Conservation (phyloP, 2,329 filamentous ascomycete genomes). For the Pseudocercospora musae region DNA sequence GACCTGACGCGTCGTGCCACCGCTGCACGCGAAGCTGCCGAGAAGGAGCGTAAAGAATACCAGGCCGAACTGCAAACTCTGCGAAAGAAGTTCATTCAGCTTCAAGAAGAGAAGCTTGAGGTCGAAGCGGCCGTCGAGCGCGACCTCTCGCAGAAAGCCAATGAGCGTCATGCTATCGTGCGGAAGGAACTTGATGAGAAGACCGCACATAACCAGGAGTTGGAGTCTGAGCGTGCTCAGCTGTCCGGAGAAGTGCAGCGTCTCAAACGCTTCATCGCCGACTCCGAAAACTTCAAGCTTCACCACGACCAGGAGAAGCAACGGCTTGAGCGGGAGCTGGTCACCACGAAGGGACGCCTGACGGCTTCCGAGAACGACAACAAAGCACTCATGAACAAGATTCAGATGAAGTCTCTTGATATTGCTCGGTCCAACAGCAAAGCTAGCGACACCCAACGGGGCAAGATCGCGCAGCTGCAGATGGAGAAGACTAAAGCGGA, state of each 20-base stretch:
- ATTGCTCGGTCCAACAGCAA: slow-evolving; percentile 87
- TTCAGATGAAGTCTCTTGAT: slow-evolving; percentile 95
- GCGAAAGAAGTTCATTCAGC: slow-evolving; percentile 75
- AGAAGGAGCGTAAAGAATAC: slow-evolving; percentile 85
- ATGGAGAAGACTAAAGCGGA: slow-evolving; percentile 79
- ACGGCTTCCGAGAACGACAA: slow-evolving; percentile 96
- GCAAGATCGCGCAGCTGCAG: slow-evolving; percentile 71
- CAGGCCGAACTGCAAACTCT: slow-evolving; percentile 80
- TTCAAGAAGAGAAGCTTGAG: slow-evolving; percentile 80
- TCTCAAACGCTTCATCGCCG: slow-evolving; percentile 80
- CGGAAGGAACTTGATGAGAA: slow-evolving; percentile 78
- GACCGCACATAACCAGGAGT: slow-evolving; percentile 69
- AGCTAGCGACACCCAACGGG: slow-evolving; percentile 77
- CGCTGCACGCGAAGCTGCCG: slow-evolving; percentile 73
- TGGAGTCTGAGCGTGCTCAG: slow-evolving; percentile 73
- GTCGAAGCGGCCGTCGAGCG: slow-evolving; percentile 79
- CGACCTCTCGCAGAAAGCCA: slow-evolving; percentile 70
- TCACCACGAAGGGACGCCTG: slow-evolving; percentile 84
- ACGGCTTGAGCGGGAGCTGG: slow-evolving; percentile 82
- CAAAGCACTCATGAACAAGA: slow-evolving; percentile 87
- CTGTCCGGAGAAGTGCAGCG: slow-evolving; percentile 78
- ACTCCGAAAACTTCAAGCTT: slow-evolving; percentile 83
- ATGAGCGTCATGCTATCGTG: slow-evolving; percentile 74
- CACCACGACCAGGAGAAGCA: slow-evolving; percentile 94
- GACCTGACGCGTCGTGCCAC: slow-evolving; percentile 83